Evolutionary conservation across 2,329 filamentous ascomycete species (phyloP).

Genomic region (Xylaria sp.): DNA sequence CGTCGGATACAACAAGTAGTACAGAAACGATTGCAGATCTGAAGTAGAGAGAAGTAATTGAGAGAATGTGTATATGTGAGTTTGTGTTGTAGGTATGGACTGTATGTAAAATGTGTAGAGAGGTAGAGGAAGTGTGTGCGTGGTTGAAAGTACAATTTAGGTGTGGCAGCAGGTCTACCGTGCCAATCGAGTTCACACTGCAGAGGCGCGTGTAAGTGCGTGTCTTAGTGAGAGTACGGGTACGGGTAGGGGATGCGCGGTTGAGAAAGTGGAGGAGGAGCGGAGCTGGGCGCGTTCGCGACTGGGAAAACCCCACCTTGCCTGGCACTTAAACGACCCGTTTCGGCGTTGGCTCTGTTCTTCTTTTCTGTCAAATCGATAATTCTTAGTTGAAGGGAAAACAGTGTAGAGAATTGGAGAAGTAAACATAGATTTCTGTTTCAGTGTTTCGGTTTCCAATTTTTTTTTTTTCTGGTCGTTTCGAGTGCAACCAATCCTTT

Average conservation of each 20-base stretch:
- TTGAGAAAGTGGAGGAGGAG: constrained; percentile 19
- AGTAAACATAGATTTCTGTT: background rate
- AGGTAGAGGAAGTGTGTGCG: background rate
- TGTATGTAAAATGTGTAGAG: background rate
- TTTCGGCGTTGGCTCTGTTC: constrained; percentile 4
- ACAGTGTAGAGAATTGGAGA: background rate
- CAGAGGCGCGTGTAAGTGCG: constrained; percentile 31
- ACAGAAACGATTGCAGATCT: background rate
- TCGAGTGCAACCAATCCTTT: constrained; percentile 4
- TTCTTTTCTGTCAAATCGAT: background rate
- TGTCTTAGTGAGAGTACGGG: constrained; percentile 27
- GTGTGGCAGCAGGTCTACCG: constrained; percentile 8
- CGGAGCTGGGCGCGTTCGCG: constrained; percentile 29
- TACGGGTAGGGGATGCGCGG: constrained; percentile 28
- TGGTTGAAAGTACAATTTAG: background rate
- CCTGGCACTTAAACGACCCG: background rate
- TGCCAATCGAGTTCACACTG: constrained; percentile 28
- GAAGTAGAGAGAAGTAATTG: background rate
- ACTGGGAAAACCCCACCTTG: constrained; percentile 21
- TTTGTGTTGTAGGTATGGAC: background rate
- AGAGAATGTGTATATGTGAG: background rate
- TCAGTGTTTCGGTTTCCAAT: no score
- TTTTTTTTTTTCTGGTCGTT: background rate
- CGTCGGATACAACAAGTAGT: constrained; percentile 4
- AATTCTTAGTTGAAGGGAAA: no score